phyloP scores from a whole-genome alignment of 225 moss, liverwort and hornwort genomes.

The Sphagnum contortum region DNA sequence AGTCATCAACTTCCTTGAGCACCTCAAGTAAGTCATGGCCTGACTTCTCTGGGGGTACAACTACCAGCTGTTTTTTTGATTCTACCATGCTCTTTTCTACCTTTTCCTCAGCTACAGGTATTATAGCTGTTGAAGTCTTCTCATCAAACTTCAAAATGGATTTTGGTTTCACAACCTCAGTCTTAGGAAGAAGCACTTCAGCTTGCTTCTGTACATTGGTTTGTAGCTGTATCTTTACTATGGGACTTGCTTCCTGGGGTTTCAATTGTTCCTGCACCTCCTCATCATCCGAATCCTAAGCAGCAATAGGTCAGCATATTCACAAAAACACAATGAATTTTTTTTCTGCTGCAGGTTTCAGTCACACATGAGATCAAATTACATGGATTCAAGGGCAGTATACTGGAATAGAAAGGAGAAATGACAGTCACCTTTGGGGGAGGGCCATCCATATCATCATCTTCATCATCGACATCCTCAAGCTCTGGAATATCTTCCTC shows the following conservation, averaged over 20 bases:
- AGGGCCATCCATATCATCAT: conserved; percentile 14
- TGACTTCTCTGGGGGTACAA: conserved; percentile 21
- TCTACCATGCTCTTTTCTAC: conserved; percentile 17
- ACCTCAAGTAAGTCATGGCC: conserved; percentile 65
- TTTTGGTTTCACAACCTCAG: conserved; percentile 19
- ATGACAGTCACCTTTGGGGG: conserved; percentile 2
- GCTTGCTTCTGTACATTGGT: not conserved
- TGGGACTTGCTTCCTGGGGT: conserved; percentile 8
- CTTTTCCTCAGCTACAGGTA: conserved; percentile 24
- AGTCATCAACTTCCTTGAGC: conserved; percentile 61
- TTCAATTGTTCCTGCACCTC: conserved; percentile 14
- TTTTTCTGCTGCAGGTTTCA: too few relatives aligned
- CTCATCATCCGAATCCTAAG: conserved; percentile 31
- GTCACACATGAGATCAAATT: not conserved
- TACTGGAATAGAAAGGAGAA: not conserved
- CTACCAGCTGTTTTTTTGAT: conserved; percentile 26
- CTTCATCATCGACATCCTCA: conserved; percentile 24
- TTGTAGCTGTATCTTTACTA: not conserved
- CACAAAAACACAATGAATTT: not conserved
- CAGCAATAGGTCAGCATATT: not conserved
- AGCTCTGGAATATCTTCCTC: conserved; percentile 27
- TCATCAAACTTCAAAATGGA: not conserved
- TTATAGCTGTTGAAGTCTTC: conserved; percentile 17
- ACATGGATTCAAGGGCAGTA: not conserved
- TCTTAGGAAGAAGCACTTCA: conserved; percentile 16